These are phyloP conservation scores for Solanum bulbocastanum DNA, from an alignment of 257 asterid genomes.

Conservation along the genomic window DNA sequence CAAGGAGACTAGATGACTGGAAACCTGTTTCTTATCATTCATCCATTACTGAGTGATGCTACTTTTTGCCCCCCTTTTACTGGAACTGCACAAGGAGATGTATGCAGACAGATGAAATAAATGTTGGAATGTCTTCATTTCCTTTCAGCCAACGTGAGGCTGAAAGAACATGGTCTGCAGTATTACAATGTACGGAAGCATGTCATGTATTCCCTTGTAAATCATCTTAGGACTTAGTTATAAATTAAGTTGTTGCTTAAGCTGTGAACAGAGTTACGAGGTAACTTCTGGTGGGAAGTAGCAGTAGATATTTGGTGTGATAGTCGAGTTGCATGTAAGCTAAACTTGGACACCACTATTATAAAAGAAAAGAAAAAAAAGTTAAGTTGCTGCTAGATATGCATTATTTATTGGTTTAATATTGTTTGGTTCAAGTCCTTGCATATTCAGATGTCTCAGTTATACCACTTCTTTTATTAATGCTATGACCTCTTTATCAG, in stretches of 20 bases:
- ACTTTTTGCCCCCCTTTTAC: background rate
- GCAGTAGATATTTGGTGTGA: background rate
- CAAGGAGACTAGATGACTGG: background rate
- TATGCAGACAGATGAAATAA: background rate
- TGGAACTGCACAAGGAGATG: background rate
- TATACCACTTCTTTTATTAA: background rate
- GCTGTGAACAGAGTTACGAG: background rate
- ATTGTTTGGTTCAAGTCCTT: background rate
- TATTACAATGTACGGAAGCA: background rate
- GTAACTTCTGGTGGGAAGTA: background rate
- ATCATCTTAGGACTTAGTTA: background rate
- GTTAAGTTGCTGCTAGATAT: background rate
- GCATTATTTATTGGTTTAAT: background rate
- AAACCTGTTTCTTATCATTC: background rate
- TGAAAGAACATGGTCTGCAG: background rate
- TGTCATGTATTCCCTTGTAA: background rate
- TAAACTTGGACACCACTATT: background rate
- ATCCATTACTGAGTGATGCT: background rate
- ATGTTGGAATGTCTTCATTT: background rate
- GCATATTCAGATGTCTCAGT: background rate
- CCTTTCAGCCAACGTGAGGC: background rate
- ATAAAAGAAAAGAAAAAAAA: background rate
- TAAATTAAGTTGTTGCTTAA: background rate
- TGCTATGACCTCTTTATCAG: background rate
- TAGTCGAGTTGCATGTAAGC: background rate